Percentiles rank a stretch among this genome's conserved stretches.
These are phyloP conservation scores for Coix lacrymajobi DNA, from an alignment of 176 grass and related monocot species.

Conservation along the genomic window DNA sequence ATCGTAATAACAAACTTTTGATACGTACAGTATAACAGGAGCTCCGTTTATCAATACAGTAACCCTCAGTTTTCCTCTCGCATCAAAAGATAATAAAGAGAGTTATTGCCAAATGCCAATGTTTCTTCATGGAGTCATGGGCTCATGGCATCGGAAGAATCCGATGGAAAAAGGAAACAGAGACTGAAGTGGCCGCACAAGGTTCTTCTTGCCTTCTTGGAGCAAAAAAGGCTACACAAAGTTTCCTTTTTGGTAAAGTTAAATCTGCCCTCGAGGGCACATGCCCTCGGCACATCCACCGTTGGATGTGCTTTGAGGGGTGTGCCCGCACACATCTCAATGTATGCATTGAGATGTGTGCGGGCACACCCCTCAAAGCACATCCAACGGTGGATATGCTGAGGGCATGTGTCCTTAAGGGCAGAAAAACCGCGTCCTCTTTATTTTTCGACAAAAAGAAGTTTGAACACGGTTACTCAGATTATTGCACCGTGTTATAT, in stretches of 20 bases:
- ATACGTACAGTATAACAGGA: neutral
- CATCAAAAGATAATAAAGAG: neutral
- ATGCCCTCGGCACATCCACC: no score
- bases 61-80: neutral
- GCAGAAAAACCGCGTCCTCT: no score
- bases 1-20: neutral
- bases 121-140: no score
- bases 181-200: neutral
- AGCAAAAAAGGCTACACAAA: neutral
- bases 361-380: no score
- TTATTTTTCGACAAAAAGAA: neutral
- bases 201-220: neutral
- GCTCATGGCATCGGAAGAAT: no score
- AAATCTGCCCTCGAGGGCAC: no score
- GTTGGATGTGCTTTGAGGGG: no score
- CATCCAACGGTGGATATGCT: no score
- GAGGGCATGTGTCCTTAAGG: no score
- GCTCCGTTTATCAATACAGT: neutral
- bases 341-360: no score
- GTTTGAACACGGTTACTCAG: neutral
- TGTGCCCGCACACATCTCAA: no score
- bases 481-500: neutral
- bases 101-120: neutral
- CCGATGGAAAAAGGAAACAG: neutral
- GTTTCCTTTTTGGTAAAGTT: no score